phyloP scores from a whole-genome alignment of 2,329 filamentous ascomycete genomes.

The Fusarium robinianum region DNA sequence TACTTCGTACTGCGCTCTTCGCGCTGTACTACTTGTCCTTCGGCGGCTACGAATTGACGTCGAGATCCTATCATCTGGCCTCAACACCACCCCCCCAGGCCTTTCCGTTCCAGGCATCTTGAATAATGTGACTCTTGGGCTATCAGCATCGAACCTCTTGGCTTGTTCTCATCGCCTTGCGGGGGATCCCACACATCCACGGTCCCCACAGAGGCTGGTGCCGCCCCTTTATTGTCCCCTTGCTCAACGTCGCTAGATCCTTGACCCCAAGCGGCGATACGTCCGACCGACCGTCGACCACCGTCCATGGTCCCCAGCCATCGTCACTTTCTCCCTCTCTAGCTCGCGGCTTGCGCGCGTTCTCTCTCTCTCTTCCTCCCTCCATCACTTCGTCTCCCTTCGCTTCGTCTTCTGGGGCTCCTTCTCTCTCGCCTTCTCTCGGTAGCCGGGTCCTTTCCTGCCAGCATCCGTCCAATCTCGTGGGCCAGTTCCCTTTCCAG shows the following conservation, averaged over 20 bases:
- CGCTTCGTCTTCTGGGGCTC: slow-evolving; percentile 22
- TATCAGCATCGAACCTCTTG: no score
- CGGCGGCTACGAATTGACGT: slow-evolving; percentile 4
- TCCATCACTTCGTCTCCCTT: slow-evolving; percentile 20
- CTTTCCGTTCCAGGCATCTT: no score
- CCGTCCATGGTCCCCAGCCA: slow-evolving; percentile 30
- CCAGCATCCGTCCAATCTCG: slow-evolving; percentile 3
- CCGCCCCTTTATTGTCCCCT: slow-evolving; percentile 8
- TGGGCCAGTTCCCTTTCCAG: slow-evolving; percentile 24
- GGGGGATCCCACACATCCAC: slow-evolving; percentile 9
- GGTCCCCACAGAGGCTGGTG: slow-evolving; percentile 13
- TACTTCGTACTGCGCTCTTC: neutral
- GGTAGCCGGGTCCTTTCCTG: neutral
- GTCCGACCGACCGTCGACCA: slow-evolving; percentile 15
- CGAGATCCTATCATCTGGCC: no score
- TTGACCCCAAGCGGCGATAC: slow-evolving; percentile 18
- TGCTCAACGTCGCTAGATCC: slow-evolving; percentile 19
- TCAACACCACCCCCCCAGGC: no score
- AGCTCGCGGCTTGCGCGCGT: slow-evolving; percentile 9
- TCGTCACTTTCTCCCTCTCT: slow-evolving; percentile 22
- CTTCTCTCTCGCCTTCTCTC: slow-evolving; percentile 14
- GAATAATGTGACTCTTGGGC: no score
- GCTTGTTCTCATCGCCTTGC: slow-evolving; percentile 12
- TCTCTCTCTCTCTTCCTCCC: slow-evolving; percentile 5
- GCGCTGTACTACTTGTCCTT: no score